phyloP scores from a whole-genome alignment of 352 stramenopile genomes.

The Achlya hypogyna region DNA sequence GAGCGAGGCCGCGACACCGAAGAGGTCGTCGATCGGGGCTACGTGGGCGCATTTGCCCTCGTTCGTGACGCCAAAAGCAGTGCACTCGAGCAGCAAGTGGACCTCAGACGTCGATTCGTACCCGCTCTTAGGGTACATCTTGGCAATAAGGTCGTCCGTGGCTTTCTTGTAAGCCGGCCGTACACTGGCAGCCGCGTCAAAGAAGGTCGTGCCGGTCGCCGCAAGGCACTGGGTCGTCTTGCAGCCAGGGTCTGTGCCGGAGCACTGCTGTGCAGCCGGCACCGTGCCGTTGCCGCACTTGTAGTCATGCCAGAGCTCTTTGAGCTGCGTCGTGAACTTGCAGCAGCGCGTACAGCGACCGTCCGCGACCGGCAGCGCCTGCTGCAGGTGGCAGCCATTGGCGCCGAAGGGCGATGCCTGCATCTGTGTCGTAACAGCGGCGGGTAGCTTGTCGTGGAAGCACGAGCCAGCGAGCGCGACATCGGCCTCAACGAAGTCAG shows the following conservation, averaged over 20 bases:
- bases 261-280: not conserved
- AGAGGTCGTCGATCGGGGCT: not conserved
- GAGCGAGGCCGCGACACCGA: not conserved
- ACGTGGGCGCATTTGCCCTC: conserved; percentile 12
- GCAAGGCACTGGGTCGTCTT: conserved; percentile 46
- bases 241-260: conserved; percentile 23
- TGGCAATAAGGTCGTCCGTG: conserved; percentile 20
- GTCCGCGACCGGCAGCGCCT: not conserved
- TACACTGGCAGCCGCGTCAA: conserved; percentile 20
- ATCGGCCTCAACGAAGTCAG: not conserved
- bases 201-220: conserved; percentile 40
- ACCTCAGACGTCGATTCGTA: conserved; percentile 54
- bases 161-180: conserved; percentile 22
- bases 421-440: not conserved
- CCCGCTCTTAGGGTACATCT: not conserved
- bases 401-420: conserved; percentile 5
- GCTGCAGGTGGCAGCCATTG: not conserved
- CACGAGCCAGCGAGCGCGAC: not conserved
- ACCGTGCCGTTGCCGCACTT: conserved; percentile 25
- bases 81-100: conserved; percentile 45
- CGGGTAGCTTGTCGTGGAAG: conserved; percentile 3
- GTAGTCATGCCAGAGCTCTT: conserved; percentile 61
- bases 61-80: conserved; percentile 25
- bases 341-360: conserved; percentile 22
- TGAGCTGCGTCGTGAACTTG: conserved; percentile 31